Evolutionary conservation across 176 grass and related monocot genomes (phyloP), one percentile per base, ranked within the genome.

Genomic region (Zea mays): DNA sequence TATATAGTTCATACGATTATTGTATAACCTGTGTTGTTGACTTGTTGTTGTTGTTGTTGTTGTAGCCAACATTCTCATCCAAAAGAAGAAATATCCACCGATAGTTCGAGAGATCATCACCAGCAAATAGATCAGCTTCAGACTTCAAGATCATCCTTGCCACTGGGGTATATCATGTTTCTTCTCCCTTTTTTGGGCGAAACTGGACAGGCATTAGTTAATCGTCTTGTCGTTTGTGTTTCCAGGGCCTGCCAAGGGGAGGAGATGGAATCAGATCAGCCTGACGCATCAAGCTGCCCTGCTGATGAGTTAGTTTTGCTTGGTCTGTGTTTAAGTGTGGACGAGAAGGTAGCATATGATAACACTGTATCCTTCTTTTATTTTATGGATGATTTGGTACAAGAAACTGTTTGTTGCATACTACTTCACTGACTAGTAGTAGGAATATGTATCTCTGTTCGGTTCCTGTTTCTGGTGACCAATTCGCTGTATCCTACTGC

Each of bases 291-390:
- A 27, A 62, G 46, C 36, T 72, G 36, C 41, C 19, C 52, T 61
- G 12, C 37, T 38, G 15, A 80, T 68, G 52, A 51, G 20, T 69
- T n/a, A 45, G 77, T 86, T 62, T 42, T 86, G 71, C 77, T 86
- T 20, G 77, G 77, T 86, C 62, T 56, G 8, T 38, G 3, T 42
- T 81, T 81, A 75, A 81, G 62, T 75, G 43, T 37, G 42, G 80
- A 63, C 48, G 84, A 86, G 54, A 80, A 81, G 84, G 84, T 86
- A 85, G 6, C 62, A 51, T 51, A 69, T 61, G 27, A 27, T 27
- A 27, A 27, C 27, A 27, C 27, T 27, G 27, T 27, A 27, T 27
- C 27, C 27, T 27, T 27, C 27, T 27, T 27, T 27, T 27, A 17
- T 85, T 85, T 74, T n/a, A 54, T 14, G 37, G 16, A 57, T 14